Base-by-base conservation (phyloP, 1,139 yeast species). In the Candida pseudoviswanathii region DNA sequence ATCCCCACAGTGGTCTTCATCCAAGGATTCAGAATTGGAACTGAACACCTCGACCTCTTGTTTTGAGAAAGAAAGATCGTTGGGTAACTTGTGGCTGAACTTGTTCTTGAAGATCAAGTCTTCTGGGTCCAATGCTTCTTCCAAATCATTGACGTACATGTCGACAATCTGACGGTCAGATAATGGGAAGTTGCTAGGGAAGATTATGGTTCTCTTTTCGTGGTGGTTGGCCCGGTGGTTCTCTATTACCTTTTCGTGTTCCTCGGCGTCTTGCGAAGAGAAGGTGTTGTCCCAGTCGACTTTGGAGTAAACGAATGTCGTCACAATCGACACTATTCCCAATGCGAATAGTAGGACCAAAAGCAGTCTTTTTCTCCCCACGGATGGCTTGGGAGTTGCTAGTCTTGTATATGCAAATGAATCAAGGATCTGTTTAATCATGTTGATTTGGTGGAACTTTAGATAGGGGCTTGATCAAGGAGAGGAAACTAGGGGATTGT, bases 71-170 rank as follows among this genome's bases (percentile, higher is more conserved):
- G 5, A 5, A 16, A 29, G 8, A 9, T 22, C 37, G 5, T 30
- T 16, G 2, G 44, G 44, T 10, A 41, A 24, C 31, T 41, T 32
- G 32, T 41, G 30, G 9, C n/a, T 32, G 11, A 41, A 41, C 11
- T 30, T 29, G 8, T 41, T 41, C 24, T 38, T 29, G 11, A 10
- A 41, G 25, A 41, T 41, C 25, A 41, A 41, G 32, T 41, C 44
- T 22, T 41, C 30, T 4, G 44, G 44, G 32, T 41, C 44, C n/a
- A 41, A 41, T 1, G 44, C 44, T n/a, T 16, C 21, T 31, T 41
- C 38, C 37, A 41, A 11, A 9, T 30, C 29, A 5, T 41, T 31
- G 6, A 41, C 9, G 25, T 41, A 41, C 31, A 22, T 31, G 6
- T 41, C 26, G 22, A 32, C 31, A 5, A 41, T 24, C n/a, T 41